Evolutionary conservation across 23 red algal genomes (phyloP), one percentile per base, ranked within the genome.

Genomic region (Pyropia haitanensis): DNA sequence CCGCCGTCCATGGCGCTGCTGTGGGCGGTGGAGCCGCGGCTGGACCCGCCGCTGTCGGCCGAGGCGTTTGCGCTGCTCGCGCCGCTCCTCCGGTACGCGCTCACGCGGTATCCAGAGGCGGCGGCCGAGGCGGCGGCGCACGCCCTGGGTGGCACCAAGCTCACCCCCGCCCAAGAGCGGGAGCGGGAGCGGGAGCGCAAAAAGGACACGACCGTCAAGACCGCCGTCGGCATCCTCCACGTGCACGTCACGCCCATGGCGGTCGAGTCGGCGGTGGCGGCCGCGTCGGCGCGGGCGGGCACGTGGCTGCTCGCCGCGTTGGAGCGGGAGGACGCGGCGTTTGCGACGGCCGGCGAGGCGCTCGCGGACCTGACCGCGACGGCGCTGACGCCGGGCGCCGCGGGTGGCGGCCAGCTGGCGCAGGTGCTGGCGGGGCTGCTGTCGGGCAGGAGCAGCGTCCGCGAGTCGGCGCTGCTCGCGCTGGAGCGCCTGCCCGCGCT

Each of bases 391-490:
- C 81, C 81, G 0, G 81, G 81, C n/a, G 31, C 71, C 30, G 67
- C 22, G 7, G 29, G 24, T 13, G 57, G 29, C 9, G 57, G 29
- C 5, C 53, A 56, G 14, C 53, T 89, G 13, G 51, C 61, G 33
- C 86, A 90, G 63, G 70, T 88, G 24, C 49, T 81, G 23, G 53
- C 30, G 17, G 90, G 90, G 22, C 58, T 88, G 52, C 32, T 95
- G 12, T 95, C 90, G 2, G 90, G 81, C 28, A 95, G 81, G 56
- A 65, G 57, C 14, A 79, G 80, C 56, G 90, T 95, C 50, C 90
- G 90, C 20, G 90, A 82, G 63, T 80, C 90, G 55, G 49, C 63
- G 6, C 27, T 95, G 0, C 64, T 73, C 29, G 66, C 90, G 0
- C 54, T 95, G 32, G 58, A 53, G 1, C 39, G 75, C 14, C 57